Evolutionary conservation across 1,139 yeast species (phyloP).

Genomic region (Suhomyces bokatorum): DNA sequence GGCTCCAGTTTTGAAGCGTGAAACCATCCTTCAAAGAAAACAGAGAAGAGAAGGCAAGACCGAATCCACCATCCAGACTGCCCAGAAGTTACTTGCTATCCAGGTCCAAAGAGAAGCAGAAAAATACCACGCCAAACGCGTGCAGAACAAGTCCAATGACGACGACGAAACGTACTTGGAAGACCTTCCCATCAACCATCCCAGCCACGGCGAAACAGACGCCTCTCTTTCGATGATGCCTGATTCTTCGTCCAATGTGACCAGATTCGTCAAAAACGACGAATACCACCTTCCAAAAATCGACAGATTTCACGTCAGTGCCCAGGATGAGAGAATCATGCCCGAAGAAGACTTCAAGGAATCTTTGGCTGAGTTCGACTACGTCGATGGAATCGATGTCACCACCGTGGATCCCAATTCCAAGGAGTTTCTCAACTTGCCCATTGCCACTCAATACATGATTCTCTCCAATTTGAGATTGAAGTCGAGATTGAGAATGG

Average conservation of each 20-base stretch:
- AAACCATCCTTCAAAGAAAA: constrained; percentile 69
- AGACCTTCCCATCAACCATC: constrained; percentile 39
- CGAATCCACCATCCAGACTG: constrained; percentile 71
- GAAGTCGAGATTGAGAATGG: constrained; percentile 90
- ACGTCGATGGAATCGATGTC: constrained; percentile 69
- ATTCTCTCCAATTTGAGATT: constrained; percentile 78
- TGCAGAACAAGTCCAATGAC: constrained; percentile 12
- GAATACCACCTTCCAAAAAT: constrained; percentile 85
- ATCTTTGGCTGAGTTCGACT: constrained; percentile 56
- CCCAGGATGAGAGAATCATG: constrained; percentile 68
- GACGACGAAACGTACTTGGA: constrained; percentile 39
- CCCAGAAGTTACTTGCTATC: constrained; percentile 75
- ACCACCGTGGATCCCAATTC: constrained; percentile 72
- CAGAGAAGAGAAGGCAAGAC: constrained; percentile 74
- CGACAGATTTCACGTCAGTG: constrained; percentile 35
- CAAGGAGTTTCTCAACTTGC: constrained; percentile 60
- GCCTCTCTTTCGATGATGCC: not conserved
- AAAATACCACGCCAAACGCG: constrained; percentile 14
- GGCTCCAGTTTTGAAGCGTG: constrained; percentile 80
- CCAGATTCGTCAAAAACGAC: constrained; percentile 49
- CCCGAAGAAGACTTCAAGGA: constrained; percentile 71
- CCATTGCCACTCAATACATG: constrained; percentile 85
- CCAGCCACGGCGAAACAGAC: constrained; percentile 9
- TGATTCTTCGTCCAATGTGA: constrained; percentile 1
- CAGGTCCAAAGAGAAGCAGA: constrained; percentile 67